Evolutionary conservation across 768 basidiomycete species (phyloP), one percentile per base, ranked within the genome.

Genomic region (Punctularia strigosozonata): DNA sequence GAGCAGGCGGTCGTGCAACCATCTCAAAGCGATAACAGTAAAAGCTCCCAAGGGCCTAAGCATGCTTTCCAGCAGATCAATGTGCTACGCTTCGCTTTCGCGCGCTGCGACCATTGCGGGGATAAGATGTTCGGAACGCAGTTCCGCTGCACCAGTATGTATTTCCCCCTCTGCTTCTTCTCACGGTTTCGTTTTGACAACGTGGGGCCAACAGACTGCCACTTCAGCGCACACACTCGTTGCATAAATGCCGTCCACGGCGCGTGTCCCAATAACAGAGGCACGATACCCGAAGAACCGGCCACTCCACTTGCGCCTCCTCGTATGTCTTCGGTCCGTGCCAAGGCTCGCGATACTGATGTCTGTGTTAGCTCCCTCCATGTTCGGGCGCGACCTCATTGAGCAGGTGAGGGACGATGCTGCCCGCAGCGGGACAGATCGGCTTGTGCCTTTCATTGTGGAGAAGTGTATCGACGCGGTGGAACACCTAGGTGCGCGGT

Each of bases 71-170:
- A 89, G 52, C 89, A 85, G 46, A 65, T 87, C 46, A 94, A 80
- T 50, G 75, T 91, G 21, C 64, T 98, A 41, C 75, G 92, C 25
- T 85, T 95, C 42, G n/a, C n/a, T n/a, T n/a, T n/a, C n/a, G 80
- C 87, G 21, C 73, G 87, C 30, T 99, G 95, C 54, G 95, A 98
- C 50, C 82, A 92, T 39, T 99, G 95, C 54, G 81, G 80, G 24
- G 95, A 98, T 54, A 99, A 98, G 66, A 79, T 98, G 79, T 99
- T 92, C 91, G 94, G 94, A 5, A 76, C 91, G n/a, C 90, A 92
- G 53, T 68, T 87, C 38, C 80, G 87, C 23, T 99, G 95, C 55
- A 73, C 80, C 47, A 69, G 94, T 90, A 53, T 54, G 88, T 68
- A 7, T 15, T 30, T 31, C 15, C 28, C 20, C 22, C 15, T 38